Evolutionary conservation across 768 basidiomycete genomes (phyloP), one percentile per base, ranked within the genome.

Genomic region (Termitomyces sp.): DNA sequence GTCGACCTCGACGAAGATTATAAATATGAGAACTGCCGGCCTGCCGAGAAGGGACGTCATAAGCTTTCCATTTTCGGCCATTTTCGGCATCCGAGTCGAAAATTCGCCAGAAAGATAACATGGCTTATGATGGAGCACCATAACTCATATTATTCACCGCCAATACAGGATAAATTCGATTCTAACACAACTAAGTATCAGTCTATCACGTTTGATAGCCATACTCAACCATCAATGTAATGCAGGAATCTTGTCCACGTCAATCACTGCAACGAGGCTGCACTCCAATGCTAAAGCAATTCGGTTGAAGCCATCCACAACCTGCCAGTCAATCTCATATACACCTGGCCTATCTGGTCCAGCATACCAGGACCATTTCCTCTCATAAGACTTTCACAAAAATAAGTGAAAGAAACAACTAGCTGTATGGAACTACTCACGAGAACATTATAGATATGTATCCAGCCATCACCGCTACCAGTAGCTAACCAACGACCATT

Each of bases 251-350:
- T 78, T 81, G 13, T 74, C 67, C 33, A 83, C 72, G 67, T 91
- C 88, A 46, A 90, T 76, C 34, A 91, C 77, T 5, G 82, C 87
- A n/a, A 90, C 88, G 36, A 79, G 72, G 53, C 79, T 78, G 59
- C 82, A 84, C 69, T 89, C 87, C 65, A 91, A 72, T 20, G 87
- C 87, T 62, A 91, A 67, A 5, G 87, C 87, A 65, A 91, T 78
- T 37, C 89, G 78, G 68, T 86, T 83, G 40, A 81, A 68, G 12
- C 79, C 78, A 37, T 74, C 71, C 30, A 72, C 67, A 32, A 72
- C 75, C 68, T 85, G 86, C 89, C 89, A 91, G 65, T 85, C 85
- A 56, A 90, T 84, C 69, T 91, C 89, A 62, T 88, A 91, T 24
- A 91, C 80, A 8, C 87, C 84, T 10, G 82, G 83, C 64, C 80